Conservation (phyloP, 139 green algal species). For the Micractinium conductrix region DNA sequence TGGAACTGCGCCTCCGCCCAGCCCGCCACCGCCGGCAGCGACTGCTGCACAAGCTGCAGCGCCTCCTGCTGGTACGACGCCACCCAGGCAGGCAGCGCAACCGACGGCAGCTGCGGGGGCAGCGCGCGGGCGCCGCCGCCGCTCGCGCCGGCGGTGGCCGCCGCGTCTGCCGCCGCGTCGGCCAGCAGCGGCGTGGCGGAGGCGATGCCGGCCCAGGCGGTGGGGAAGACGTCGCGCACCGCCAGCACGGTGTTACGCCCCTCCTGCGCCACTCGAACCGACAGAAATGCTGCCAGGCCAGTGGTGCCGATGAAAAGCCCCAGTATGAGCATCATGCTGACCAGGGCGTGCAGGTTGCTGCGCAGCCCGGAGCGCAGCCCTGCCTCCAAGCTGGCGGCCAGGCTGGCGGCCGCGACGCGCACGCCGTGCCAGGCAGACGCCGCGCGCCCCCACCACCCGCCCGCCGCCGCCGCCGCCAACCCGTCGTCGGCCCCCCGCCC, state of each 20-base stretch:
- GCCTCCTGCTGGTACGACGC: constrained; percentile 27
- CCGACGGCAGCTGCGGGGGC: no score
- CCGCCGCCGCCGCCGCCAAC: neutral
- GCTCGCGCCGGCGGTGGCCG: neutral
- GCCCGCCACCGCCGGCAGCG: constrained; percentile 31
- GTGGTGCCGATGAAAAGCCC: constrained; percentile 57
- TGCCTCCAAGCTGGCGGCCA: constrained; percentile 17
- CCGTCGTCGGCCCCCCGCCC: neutral
- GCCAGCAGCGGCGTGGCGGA: constrained; percentile 28
- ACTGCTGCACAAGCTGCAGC: constrained; percentile 38
- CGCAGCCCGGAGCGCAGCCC: constrained; percentile 30
- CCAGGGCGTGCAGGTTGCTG: constrained; percentile 50
- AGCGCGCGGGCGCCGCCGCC: no score
- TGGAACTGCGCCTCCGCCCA: constrained; percentile 42
- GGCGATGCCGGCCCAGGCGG: constrained; percentile 34
- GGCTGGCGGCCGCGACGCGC: neutral
- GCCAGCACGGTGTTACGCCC: constrained; percentile 31
- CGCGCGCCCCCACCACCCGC: neutral
- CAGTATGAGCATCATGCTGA: constrained; percentile 39
- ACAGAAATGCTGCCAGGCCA: constrained; percentile 53
- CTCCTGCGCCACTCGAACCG: constrained; percentile 54
- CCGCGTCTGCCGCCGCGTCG: constrained; percentile 5
- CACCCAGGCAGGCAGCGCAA: constrained; percentile 39
- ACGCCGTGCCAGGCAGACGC: neutral
- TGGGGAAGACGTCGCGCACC: constrained; percentile 37